These are phyloP conservation scores for Ophiostoma triangulosporum DNA, from an alignment of 2,329 filamentous ascomycete species.

Conservation along the genomic window DNA sequence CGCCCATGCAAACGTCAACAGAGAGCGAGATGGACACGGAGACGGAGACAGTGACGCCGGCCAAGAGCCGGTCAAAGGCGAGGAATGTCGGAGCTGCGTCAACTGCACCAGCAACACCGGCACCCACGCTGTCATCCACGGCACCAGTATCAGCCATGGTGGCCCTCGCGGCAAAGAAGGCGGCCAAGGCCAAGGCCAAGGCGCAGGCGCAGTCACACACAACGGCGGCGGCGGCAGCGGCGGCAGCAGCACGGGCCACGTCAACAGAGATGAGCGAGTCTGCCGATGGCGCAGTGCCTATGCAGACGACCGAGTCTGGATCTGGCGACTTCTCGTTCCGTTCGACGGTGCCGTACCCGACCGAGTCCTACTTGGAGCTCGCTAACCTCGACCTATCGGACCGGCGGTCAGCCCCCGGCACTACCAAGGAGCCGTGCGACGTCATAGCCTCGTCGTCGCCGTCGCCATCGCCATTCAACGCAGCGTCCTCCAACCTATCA, in stretches of 20 bases:
- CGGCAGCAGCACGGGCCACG: slow-evolving; percentile 7
- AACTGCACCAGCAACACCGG: slow-evolving; percentile 4
- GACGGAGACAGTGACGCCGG: slow-evolving; percentile 24
- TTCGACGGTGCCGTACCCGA: slow-evolving; percentile 46
- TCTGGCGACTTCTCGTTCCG: slow-evolving; percentile 55
- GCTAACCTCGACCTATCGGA: slow-evolving; percentile 49
- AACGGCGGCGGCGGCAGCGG: background rate
- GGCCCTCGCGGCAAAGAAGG: background rate
- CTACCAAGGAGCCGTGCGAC: slow-evolving; percentile 4
- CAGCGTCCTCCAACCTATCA: background rate
- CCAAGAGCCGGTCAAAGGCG: slow-evolving; percentile 16
- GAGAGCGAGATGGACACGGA: slow-evolving; percentile 12
- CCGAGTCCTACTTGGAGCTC: slow-evolving; percentile 44
- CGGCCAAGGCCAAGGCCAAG: background rate
- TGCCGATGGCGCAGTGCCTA: slow-evolving; percentile 20
- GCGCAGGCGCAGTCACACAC: background rate
- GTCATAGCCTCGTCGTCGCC: background rate
- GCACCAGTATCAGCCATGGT: background rate
- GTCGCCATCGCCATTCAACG: background rate
- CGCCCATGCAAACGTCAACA: background rate
- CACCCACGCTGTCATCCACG: background rate
- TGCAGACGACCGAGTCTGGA: slow-evolving; percentile 9
- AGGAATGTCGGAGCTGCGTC: slow-evolving; percentile 6
- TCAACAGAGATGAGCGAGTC: slow-evolving; percentile 8
- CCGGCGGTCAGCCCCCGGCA: slow-evolving; percentile 20